Percentiles rank a stretch among this genome's conserved stretches.
Evolutionary conservation across 805 yeast genomes (phyloP).

Genomic region (Diddensiella santjacobensis): DNA sequence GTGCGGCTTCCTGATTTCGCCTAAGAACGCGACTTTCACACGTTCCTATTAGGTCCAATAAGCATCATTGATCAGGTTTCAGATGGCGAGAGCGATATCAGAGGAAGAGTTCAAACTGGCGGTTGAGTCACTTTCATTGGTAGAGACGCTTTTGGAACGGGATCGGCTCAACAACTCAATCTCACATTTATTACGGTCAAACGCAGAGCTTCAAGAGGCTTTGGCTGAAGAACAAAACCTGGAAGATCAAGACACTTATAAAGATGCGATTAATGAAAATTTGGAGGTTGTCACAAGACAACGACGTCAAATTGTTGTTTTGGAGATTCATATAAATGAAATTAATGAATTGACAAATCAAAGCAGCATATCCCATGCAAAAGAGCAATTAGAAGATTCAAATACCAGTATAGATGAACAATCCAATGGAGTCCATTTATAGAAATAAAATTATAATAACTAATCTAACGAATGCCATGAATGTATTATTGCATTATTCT

Average conservation of each 20-base stretch:
- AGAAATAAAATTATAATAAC: too few relatives aligned
- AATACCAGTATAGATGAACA: too few relatives aligned
- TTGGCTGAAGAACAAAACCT: constrained; percentile 18
- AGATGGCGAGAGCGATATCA: too few relatives aligned
- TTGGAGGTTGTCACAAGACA: constrained; percentile 10
- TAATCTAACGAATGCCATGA: too few relatives aligned
- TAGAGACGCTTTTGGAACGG: constrained; percentile 19
- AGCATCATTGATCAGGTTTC: too few relatives aligned
- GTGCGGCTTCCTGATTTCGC: too few relatives aligned
- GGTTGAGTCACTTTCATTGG: constrained; percentile 13
- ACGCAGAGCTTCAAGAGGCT: constrained; percentile 24
- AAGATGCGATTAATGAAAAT: constrained; percentile 12
- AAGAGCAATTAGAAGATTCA: too few relatives aligned
- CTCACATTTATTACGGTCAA: constrained; percentile 29
- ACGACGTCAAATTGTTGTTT: constrained; percentile 1
- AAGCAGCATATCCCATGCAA: too few relatives aligned
- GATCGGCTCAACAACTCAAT: constrained; percentile 29
- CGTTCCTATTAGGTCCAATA: too few relatives aligned
- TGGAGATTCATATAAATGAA: constrained; percentile 8
- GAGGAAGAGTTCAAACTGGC: constrained; percentile 18
- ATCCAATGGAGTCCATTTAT: too few relatives aligned
- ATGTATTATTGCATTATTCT: too few relatives aligned
- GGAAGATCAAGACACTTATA: constrained; percentile 9
- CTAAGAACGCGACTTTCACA: too few relatives aligned
- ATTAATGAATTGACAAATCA: background rate